phyloP scores from a whole-genome alignment of 352 stramenopile genomes.

The Phytophthora sp. region DNA sequence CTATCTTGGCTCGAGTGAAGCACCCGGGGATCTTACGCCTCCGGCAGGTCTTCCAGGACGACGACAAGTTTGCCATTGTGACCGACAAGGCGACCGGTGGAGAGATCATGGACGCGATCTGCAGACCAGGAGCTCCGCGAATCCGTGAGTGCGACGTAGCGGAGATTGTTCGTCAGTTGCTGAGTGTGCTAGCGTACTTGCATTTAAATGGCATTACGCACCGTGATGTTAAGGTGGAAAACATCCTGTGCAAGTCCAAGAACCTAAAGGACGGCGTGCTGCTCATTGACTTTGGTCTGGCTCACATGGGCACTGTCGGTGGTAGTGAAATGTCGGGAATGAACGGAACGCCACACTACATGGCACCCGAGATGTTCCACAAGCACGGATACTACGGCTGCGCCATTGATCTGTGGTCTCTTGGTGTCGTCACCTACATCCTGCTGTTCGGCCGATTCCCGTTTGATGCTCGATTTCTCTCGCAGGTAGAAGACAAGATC shows the following conservation, averaged over 20 bases:
- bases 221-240: slow-evolving; percentile 86
- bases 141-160: slow-evolving; percentile 72
- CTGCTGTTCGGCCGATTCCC: slow-evolving; percentile 76
- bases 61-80: slow-evolving; percentile 71
- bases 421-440: slow-evolving; percentile 78
- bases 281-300: slow-evolving; percentile 86
- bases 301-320: slow-evolving; percentile 54
- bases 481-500: slow-evolving; percentile 87
- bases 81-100: slow-evolving; percentile 65
- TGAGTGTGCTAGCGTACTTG: slow-evolving; percentile 71
- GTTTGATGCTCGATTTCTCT: slow-evolving; percentile 85
- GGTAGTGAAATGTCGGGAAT: slow-evolving; percentile 67
- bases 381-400: slow-evolving; percentile 58
- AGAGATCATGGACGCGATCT: slow-evolving; percentile 71
- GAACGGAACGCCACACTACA: slow-evolving; percentile 86
- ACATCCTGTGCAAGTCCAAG: slow-evolving; percentile 70
- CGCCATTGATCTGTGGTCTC: slow-evolving; percentile 80
- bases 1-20: slow-evolving; percentile 61
- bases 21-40: slow-evolving; percentile 64
- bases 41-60: slow-evolving; percentile 73
- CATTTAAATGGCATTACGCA: slow-evolving; percentile 80
- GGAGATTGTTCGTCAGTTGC: slow-evolving; percentile 65
- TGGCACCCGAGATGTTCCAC: slow-evolving; percentile 86
- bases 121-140: slow-evolving; percentile 11
- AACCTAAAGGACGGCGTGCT: slow-evolving; percentile 56